Evolutionary conservation across 305 asterid species (phyloP).

Genomic region (Fraxinus platypoda): DNA sequence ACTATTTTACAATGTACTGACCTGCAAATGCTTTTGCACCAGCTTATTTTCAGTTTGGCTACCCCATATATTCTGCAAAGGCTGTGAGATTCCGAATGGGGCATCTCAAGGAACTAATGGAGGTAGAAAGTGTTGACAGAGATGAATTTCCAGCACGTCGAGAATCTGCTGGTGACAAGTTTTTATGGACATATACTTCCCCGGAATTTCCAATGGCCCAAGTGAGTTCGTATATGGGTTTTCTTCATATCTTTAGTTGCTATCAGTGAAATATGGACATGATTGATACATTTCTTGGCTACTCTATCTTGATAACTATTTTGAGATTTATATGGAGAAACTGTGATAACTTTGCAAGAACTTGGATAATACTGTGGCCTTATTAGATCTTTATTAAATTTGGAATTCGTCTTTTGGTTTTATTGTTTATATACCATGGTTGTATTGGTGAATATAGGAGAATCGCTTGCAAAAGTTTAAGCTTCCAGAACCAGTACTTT

Average conservation of each 20-base stretch:
- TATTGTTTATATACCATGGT: background rate
- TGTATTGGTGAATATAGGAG: constrained; percentile 45
- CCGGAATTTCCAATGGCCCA: constrained; percentile 68
- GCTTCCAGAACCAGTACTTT: constrained; percentile 75
- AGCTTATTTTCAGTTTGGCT: constrained; percentile 74
- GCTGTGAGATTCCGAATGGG: constrained; percentile 75
- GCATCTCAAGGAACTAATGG: constrained; percentile 35
- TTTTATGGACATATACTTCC: constrained; percentile 64
- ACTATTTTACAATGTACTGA: constrained; percentile 23
- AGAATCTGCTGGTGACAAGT: constrained; percentile 37
- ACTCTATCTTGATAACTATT: background rate
- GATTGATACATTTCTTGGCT: background rate
- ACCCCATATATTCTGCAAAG: constrained; percentile 75
- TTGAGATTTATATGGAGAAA: constrained; percentile 1
- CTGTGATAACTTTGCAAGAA: background rate
- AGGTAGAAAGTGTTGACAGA: constrained; percentile 23
- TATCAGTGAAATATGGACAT: background rate
- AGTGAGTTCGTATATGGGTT: constrained; percentile 34
- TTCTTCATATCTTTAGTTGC: constrained; percentile 7
- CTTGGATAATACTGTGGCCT: background rate
- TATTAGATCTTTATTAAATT: background rate
- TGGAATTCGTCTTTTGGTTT: background rate
- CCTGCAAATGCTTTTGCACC: constrained; percentile 28
- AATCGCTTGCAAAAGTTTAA: constrained; percentile 66
- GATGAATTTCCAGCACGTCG: constrained; percentile 28